Evolutionary conservation across 208 protist species (phyloP).

Genomic region (Trichomonas gallinae): DNA sequence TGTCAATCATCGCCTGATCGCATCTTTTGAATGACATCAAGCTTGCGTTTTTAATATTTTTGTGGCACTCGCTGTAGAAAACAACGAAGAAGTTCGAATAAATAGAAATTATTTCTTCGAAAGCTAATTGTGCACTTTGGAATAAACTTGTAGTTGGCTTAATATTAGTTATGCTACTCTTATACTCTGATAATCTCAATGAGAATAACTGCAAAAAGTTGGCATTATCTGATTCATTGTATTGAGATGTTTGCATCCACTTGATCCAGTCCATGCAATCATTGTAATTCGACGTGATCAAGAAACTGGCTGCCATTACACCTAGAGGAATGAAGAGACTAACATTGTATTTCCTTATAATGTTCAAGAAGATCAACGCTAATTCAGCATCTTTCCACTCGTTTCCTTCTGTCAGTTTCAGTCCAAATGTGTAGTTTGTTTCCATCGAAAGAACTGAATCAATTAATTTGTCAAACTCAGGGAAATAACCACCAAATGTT

Average conservation of each 20-base stretch:
- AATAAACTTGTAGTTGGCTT: neutral
- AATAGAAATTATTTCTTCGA: neutral
- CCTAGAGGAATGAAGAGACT: neutral
- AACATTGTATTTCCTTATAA: neutral
- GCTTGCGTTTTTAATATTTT: neutral
- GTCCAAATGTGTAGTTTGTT: neutral
- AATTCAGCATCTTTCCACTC: neutral
- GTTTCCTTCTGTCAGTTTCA: neutral
- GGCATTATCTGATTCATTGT: neutral
- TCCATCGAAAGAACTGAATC: neutral
- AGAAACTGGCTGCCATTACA: neutral
- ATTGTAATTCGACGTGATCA: neutral
- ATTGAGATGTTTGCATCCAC: neutral
- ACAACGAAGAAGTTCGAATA: neutral
- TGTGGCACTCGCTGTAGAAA: neutral
- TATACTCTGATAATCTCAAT: neutral
- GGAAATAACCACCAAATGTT: neutral
- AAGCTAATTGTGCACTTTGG: neutral
- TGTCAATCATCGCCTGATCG: neutral
- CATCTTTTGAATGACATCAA: neutral
- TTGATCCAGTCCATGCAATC: neutral
- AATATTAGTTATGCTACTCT: neutral
- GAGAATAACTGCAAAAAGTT: neutral
- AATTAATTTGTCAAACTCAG: neutral
- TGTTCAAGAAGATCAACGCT: neutral